These are phyloP conservation scores for Leccinum uliginosum DNA, from an alignment of 768 basidiomycete species.

Conservation along the genomic window DNA sequence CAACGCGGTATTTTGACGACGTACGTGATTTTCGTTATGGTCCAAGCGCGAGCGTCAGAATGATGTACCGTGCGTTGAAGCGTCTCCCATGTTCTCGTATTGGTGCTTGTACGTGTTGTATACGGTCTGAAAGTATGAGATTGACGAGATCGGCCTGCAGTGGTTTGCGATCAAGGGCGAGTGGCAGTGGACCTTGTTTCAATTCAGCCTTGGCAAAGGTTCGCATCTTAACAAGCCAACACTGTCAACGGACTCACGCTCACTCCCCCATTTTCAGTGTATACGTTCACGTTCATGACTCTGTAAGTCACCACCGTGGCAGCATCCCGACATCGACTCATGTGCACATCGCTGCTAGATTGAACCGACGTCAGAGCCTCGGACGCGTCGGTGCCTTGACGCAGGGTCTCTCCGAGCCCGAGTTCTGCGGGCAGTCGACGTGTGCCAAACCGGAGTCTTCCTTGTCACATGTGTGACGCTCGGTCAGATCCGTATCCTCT, in stretches of 20 bases:
- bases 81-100: conserved; percentile 1
- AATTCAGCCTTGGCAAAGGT: conserved; percentile 15
- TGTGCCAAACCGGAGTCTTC: not conserved
- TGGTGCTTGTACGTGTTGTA: conserved; percentile 7
- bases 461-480: not conserved
- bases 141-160: not conserved
- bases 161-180: conserved; percentile 5
- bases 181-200: conserved; percentile 10
- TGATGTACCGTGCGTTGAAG: not conserved
- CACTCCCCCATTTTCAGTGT: conserved; percentile 2
- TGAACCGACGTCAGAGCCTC: conserved; percentile 13
- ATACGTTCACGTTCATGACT: conserved; percentile 14
- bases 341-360: not conserved
- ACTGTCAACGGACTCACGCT: not conserved
- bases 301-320: conserved; percentile 2
- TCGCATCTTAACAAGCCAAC: not conserved
- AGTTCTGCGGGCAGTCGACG: not conserved
- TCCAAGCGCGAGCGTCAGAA: not conserved
- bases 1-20: conserved; percentile 15
- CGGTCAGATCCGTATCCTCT: not conserved
- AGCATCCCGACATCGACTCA: not conserved
- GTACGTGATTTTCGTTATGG: not conserved
- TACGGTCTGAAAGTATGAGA: not conserved
- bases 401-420: not conserved
- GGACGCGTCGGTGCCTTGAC: too few relatives aligned